A percentile compares a stretch with the other conserved stretches of the same genome.
Evolutionary conservation across 2,329 filamentous ascomycete species (phyloP).

Genomic region (Diplocarpon mali): DNA sequence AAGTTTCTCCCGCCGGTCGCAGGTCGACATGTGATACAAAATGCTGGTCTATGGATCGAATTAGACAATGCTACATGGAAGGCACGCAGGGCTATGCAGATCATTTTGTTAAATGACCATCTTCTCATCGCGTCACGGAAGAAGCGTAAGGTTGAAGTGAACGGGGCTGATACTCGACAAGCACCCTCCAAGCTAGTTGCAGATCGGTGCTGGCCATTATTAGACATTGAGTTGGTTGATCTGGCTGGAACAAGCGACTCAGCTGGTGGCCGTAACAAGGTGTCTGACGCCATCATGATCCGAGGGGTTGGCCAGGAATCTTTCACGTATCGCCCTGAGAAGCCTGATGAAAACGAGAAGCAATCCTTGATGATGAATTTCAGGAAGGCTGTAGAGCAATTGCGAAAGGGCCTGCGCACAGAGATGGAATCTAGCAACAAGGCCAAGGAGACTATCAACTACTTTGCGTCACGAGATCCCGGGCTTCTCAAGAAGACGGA

Average conservation of each 20-base stretch:
- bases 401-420: slow-evolving; percentile 73
- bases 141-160: slow-evolving; percentile 74
- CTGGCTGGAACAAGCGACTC: slow-evolving; percentile 58
- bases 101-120: slow-evolving; percentile 91
- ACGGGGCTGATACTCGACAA: slow-evolving; percentile 35
- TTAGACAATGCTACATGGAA: slow-evolving; percentile 97
- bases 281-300: slow-evolving; percentile 82
- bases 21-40: slow-evolving; percentile 87
- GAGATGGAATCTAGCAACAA: slow-evolving; percentile 83
- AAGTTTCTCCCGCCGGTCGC: slow-evolving; percentile 87
- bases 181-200: slow-evolving; percentile 70
- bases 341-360: slow-evolving; percentile 70
- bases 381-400: slow-evolving; percentile 82
- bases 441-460: slow-evolving; percentile 74
- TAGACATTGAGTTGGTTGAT: slow-evolving; percentile 89
- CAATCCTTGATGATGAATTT: slow-evolving; percentile 74
- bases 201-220: slow-evolving; percentile 85
- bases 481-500: slow-evolving; percentile 69
- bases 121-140: slow-evolving; percentile 83
- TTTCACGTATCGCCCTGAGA: slow-evolving; percentile 88
- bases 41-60: slow-evolving; percentile 90
- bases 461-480: slow-evolving; percentile 69
- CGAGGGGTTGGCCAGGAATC: slow-evolving; percentile 77
- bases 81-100: slow-evolving; percentile 74
- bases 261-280: slow-evolving; percentile 46